Evolutionary conservation across 345 rosid genomes (phyloP), one percentile per base, ranked within the genome.

Genomic region (Linum tenue): DNA sequence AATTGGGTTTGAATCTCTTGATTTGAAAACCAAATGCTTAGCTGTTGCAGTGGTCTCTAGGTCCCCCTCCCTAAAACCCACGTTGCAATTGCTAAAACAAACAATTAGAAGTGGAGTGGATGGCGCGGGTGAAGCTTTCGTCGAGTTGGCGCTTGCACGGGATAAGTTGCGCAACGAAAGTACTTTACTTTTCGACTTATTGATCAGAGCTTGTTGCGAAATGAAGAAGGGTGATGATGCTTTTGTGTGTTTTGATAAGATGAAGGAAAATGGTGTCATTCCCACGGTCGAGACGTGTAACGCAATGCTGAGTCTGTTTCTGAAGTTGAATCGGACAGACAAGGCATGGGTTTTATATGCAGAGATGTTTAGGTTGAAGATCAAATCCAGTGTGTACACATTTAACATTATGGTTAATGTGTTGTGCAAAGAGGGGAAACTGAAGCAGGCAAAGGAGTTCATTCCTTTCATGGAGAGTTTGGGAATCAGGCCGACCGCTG

Each of bases 351-450:
- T 86, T 72, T 68, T 90, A 73, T 90, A 85, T 64, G 97, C 99
- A n/a, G 94, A 94, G 78, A 90, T 94, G 97, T 90, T 80, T 64
- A 84, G 85, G 79, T 76, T 84, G 88, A 79, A 80, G 85, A 84
- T 94, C 36, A 84, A 79, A 68, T 94, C 95, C 1, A 88, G 74
- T 62, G 61, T 85, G 17, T 76, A 70, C 65, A 90, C 99, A 0
- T 94, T 76, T 75, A 94, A 90, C 50, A 90, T 94, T 62, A 94
- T 94, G 99, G 81, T 94, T 37, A 90, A 92, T 72, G 77, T 83
- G 58, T 72, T 92, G 82, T 92, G 97, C 14, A 91, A 86, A 75
- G 92, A 86, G 75, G 97, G 79, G 69, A 89, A 89, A 75, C 66
- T 89, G 66, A 89, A 89, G 75, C 84, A 83, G 76, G 98, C 90